Evolutionary conservation across 1,284 basidiomycete species (phyloP), one percentile per base, ranked within the genome.

Genomic region (Bondarzewia mesenterica): DNA sequence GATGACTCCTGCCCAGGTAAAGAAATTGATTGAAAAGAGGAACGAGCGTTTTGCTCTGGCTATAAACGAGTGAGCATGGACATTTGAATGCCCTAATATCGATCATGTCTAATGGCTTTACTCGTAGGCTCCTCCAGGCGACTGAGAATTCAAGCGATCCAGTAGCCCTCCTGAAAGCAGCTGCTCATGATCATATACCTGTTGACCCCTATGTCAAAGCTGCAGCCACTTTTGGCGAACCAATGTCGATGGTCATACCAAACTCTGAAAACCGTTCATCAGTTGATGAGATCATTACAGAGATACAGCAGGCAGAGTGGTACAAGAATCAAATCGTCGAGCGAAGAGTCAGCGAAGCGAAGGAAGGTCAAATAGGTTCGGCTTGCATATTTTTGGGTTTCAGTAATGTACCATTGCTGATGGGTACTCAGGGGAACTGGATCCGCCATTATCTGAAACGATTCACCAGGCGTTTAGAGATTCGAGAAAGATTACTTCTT

Each of bases 11-110:
- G 67, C 69, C 5, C 76, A 76, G 18, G 73, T 81, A 20, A 85
- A 85, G 57, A 85, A 81, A 50, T 68, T 93, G 7, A 75, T 93
- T 40, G 81, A 89, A 56, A 77, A 76, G 52, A 71, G 89, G 40
- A 90, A 92, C 55, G 66, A 73, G 36, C 70, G 74, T 42, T 93
- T 89, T 60, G 63, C 64, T 7, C 60, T 73, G 42, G 86, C 89
- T n/a, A 75, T 90, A 4, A 69, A 87, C 46, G 86, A 91, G 83
- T 88, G 59, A 35, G 73, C 58, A 3, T 47, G 35, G 27, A 3
- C 41, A 14, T n/a, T n/a, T n/a, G n/a, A n/a, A n/a, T n/a, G n/a
- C n/a, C n/a, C n/a, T n/a, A n/a, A n/a, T n/a, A n/a, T n/a, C n/a
- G 22, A 45, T 47, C 4, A 35, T 14, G 3, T 18, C 20, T 20